Conservation (phyloP, 371 early-diverging fungal species). For the Coemansia sp. region DNA sequence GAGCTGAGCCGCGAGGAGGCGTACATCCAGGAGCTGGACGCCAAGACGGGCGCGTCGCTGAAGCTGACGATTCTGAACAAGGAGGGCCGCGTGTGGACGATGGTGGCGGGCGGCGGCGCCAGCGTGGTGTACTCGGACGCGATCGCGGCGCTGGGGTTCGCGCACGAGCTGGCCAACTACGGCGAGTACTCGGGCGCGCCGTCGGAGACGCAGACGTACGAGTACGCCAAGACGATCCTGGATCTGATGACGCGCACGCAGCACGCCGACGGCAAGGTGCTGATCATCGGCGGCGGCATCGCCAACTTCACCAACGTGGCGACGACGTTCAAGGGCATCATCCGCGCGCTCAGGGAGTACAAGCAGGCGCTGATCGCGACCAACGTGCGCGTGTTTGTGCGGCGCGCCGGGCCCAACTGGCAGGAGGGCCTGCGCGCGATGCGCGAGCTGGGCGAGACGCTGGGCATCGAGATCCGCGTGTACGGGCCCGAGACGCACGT, state of each 20-base stretch:
- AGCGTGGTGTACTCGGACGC: slow-evolving; percentile 96
- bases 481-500: slow-evolving; percentile 98
- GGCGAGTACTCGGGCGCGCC: slow-evolving; percentile 99
- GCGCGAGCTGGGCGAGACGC: slow-evolving; percentile 87
- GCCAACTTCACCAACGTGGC: slow-evolving; percentile 99
- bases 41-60: slow-evolving; percentile 97
- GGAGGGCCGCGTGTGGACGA: slow-evolving; percentile 96
- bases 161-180: slow-evolving; percentile 96
- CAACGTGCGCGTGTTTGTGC: slow-evolving; percentile 90
- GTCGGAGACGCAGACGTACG: slow-evolving; percentile 96
- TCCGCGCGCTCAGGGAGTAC: slow-evolving; percentile 91
- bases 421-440: slow-evolving; percentile 97
- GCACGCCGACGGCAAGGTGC: slow-evolving; percentile 87
- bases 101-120: slow-evolving; percentile 99
- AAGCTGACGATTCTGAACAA: slow-evolving; percentile 95
- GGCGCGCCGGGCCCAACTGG: slow-evolving; percentile 98
- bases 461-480: slow-evolving; percentile 92
- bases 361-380: slow-evolving; percentile 81
- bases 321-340: slow-evolving; percentile 97
- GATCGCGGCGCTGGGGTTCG: slow-evolving; percentile 92
- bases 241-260: slow-evolving; percentile 92
- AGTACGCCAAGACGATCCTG: slow-evolving; percentile 96
- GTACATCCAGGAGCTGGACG: slow-evolving; percentile 94
- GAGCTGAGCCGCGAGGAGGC: slow-evolving; percentile 95
- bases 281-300: slow-evolving; percentile 98